phyloP scores from a whole-genome alignment of 257 asterid species.

The Fraxinus americana region DNA sequence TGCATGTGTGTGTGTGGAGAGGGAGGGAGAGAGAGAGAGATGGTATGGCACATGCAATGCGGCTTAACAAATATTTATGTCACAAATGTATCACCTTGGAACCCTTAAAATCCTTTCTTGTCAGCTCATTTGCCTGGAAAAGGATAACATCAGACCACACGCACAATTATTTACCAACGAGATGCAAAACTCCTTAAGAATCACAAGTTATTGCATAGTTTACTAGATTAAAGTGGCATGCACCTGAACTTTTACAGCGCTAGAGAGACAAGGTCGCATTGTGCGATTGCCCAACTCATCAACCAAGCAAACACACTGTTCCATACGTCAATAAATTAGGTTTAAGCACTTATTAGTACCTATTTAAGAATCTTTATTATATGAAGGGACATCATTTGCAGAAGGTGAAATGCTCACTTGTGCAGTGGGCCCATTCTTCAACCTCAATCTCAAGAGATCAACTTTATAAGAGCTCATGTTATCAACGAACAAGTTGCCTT shows the following conservation, averaged over 20 bases:
- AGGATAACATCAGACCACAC: slow-evolving; percentile 27
- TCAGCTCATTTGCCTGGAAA: slow-evolving; percentile 79
- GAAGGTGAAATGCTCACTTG: slow-evolving; percentile 54
- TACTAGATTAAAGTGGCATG: background rate
- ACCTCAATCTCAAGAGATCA: slow-evolving; percentile 78
- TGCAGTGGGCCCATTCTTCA: slow-evolving; percentile 74
- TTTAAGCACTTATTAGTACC: slow-evolving; percentile 12
- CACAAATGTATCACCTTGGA: slow-evolving; percentile 64
- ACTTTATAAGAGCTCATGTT: slow-evolving; percentile 74
- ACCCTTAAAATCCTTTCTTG: slow-evolving; percentile 74
- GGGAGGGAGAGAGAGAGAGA: background rate
- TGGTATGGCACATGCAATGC: background rate
- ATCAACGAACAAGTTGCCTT: slow-evolving; percentile 74
- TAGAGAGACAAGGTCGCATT: slow-evolving; percentile 93
- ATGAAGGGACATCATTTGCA: background rate
- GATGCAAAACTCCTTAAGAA: slow-evolving; percentile 24
- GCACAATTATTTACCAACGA: slow-evolving; percentile 26
- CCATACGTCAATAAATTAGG: slow-evolving; percentile 8
- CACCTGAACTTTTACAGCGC: slow-evolving; percentile 93
- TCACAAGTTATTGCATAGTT: slow-evolving; percentile 7
- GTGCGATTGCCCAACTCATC: slow-evolving; percentile 93
- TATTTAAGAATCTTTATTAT: background rate
- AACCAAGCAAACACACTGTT: slow-evolving; percentile 96
- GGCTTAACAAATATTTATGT: background rate
- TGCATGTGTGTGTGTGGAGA: background rate